Conservation (phyloP, 2,329 filamentous ascomycete genomes). For the Juglanconis sp. region DNA sequence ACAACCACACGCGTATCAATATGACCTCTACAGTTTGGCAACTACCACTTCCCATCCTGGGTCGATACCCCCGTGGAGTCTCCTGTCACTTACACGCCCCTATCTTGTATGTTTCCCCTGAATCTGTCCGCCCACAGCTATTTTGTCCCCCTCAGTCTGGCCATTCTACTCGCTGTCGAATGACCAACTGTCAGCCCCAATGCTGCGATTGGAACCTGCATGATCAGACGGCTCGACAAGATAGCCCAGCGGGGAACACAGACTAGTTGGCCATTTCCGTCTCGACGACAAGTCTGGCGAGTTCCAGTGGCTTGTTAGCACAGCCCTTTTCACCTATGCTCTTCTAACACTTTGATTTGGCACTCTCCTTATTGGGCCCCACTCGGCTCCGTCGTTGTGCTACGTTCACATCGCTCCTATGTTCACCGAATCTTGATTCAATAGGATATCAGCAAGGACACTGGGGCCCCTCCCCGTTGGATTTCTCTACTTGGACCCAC, state of each 20-base stretch:
- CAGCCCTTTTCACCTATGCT: slow-evolving; percentile 1
- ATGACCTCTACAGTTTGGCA: neutral
- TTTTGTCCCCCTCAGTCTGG: neutral
- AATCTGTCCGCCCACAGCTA: neutral
- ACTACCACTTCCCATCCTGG: neutral
- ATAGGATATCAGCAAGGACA: neutral
- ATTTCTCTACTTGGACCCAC: slow-evolving; percentile 15
- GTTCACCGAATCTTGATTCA: slow-evolving; percentile 13
- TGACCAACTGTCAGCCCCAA: slow-evolving; percentile 11
- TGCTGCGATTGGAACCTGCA: slow-evolving; percentile 10
- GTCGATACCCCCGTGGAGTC: neutral
- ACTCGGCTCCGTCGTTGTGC: neutral
- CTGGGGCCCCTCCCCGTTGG: neutral
- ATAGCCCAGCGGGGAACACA: slow-evolving; percentile 6
- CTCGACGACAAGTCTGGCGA: neutral
- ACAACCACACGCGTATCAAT: neutral
- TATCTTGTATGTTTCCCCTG: slow-evolving; percentile 6
- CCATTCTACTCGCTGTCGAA: slow-evolving; percentile 5
- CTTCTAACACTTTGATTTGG: neutral
- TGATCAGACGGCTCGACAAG: slow-evolving; percentile 5
- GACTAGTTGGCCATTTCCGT: neutral
- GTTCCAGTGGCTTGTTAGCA: slow-evolving; percentile 10
- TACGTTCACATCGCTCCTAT: neutral
- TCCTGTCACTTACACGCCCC: neutral
- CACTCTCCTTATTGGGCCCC: neutral